Conservation (phyloP, 2,329 filamentous ascomycete genomes). For the Diaporthe sp. region DNA sequence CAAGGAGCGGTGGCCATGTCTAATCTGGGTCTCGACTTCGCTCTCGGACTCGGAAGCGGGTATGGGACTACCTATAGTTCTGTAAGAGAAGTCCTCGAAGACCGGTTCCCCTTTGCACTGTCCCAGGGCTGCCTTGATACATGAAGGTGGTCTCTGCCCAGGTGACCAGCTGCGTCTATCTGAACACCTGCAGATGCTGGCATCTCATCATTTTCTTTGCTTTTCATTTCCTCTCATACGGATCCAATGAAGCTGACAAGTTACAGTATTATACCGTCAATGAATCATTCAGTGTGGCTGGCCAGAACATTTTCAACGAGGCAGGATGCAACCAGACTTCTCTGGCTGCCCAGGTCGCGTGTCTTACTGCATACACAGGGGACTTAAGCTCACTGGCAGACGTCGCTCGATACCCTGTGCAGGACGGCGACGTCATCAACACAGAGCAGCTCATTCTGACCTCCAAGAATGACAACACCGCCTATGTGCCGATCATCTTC, state of each 20-base stretch:
- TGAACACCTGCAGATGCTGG: not conserved
- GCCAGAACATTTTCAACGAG: slow-evolving; percentile 16
- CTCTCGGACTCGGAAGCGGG: slow-evolving; percentile 1
- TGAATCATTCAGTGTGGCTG: slow-evolving; percentile 3
- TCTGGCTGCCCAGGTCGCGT: slow-evolving; percentile 4
- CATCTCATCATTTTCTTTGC: not conserved
- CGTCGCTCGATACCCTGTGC: slow-evolving; percentile 8
- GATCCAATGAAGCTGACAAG: not conserved
- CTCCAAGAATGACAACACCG: not conserved
- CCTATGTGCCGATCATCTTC: slow-evolving; percentile 14
- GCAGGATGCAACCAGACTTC: slow-evolving; percentile 18
- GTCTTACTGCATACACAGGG: not conserved
- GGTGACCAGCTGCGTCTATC: not conserved
- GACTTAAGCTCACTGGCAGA: slow-evolving; percentile 10
- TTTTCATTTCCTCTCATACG: not conserved
- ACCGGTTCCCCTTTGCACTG: not conserved
- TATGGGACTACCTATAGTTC: slow-evolving; percentile 26
- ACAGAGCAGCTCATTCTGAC: slow-evolving; percentile 16
- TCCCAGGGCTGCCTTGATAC: not conserved
- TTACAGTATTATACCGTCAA: not conserved
- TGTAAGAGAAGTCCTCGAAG: not conserved
- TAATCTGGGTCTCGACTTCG: slow-evolving; percentile 9
- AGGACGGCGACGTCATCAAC: slow-evolving; percentile 9
- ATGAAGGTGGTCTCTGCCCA: not conserved
- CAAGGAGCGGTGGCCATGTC: slow-evolving; percentile 5